These are phyloP conservation scores for Lentinus brumalis DNA, from an alignment of 768 basidiomycete genomes.

Conservation along the genomic window DNA sequence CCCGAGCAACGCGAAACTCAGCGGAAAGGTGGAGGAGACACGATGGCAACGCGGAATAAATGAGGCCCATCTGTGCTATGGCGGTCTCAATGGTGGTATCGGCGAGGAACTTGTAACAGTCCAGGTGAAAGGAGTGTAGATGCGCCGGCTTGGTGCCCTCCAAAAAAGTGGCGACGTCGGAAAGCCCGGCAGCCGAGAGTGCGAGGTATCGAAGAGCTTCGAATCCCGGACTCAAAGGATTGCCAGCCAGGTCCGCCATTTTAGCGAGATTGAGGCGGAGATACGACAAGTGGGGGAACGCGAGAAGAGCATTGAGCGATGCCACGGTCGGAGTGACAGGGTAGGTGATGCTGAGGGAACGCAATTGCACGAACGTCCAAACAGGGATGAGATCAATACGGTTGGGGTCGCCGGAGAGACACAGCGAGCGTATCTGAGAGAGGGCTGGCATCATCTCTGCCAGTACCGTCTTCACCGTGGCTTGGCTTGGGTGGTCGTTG, in stretches of 20 bases:
- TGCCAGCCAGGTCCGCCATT: background rate
- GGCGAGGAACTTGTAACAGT: background rate
- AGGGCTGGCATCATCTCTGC: background rate
- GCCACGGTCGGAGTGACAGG: background rate
- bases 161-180: background rate
- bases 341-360: background rate
- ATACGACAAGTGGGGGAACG: background rate
- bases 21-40: background rate
- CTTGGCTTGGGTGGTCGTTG: too few relatives aligned
- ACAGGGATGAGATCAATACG: background rate
- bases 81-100: background rate
- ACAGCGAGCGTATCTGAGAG: background rate
- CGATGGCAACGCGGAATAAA: background rate
- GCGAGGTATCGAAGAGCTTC: background rate
- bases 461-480: too few relatives aligned
- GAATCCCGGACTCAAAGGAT: background rate
- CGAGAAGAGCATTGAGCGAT: background rate
- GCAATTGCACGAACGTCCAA: background rate
- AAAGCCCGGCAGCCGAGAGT: background rate
- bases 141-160: background rate
- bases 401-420: background rate
- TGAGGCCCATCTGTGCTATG: background rate
- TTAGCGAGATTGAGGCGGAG: background rate
- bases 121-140: background rate
- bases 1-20: background rate